These are phyloP conservation scores for Logfia minima DNA, from an alignment of 129 eudicot species.

Conservation along the genomic window DNA sequence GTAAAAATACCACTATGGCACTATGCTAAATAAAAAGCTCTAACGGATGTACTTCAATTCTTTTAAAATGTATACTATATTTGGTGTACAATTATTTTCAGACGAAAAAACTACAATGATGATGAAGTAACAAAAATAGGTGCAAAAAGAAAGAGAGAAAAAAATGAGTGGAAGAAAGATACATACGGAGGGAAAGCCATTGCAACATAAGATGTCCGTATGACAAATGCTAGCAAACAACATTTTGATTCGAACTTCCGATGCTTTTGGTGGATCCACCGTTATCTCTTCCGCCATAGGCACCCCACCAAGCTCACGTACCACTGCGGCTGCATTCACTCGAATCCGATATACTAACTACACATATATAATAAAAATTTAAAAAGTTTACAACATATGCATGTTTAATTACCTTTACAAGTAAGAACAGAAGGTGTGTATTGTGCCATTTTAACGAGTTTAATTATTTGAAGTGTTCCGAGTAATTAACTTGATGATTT, in stretches of 20 bases:
- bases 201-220: not conserved
- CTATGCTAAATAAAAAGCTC: no score
- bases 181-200: not conserved
- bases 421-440: not conserved
- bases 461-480: no score
- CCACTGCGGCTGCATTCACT: not conserved
- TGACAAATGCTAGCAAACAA: constrained; percentile 2
- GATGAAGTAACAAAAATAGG: no score
- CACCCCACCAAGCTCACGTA: not conserved
- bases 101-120: no score
- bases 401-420: not conserved
- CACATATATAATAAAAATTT: not conserved
- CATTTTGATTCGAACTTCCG: constrained; percentile 2
- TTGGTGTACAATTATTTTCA: no score
- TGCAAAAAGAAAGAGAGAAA: not conserved
- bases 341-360: not conserved
- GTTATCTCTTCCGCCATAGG: not conserved
- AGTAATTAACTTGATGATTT: not conserved
- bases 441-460: not conserved
- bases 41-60: no score
- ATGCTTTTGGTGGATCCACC: constrained; percentile 1
- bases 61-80: no score
- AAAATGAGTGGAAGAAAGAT: not conserved
- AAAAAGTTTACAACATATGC: no score
- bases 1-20: no score